Evolutionary conservation across 2,329 filamentous ascomycete genomes (phyloP), one percentile per base, ranked within the genome.

Genomic region (Xenosphaeropsis pyriputrescens): DNA sequence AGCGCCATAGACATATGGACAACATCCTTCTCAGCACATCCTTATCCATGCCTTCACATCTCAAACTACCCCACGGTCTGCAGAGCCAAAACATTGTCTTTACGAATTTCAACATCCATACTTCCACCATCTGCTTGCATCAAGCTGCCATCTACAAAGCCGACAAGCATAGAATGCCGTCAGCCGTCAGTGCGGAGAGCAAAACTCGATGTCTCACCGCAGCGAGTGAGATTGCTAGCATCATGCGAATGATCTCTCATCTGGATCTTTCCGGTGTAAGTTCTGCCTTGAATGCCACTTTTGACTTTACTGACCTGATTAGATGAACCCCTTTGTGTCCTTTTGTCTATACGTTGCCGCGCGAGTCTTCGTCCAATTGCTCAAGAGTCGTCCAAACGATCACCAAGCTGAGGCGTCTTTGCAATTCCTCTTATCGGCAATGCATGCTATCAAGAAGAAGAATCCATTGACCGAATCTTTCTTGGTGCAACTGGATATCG

Each of bases 61-160:
- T 96, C 22, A 85, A 89, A 47, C 64, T 96, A 22, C 86, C 91
- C 0, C 62, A 63, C 13, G 85, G 85, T 1, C 62, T 94, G 26
- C 63, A 67, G 13, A 81, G 88, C 50, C 72, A 86, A 3, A 96
- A 95, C 45, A 76, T 89, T 38, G 76, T 96, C 4, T 96, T 95
- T 55, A 76, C 83, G 40, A 96, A 96, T 51, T 94, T 98, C 85
- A 86, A 84, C 53, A 85, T 98, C 22, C 88, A 96, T 55, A 94
- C 91, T 0, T 93, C 88, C 1, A 86, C 85, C 2, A 96, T 98
- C 38, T 96, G 89, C 56, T 65, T 98, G n/a, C 91, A 98, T 52
- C 91, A 98, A 61, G 91, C 89, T 2, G 91, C 91, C 18, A 96
- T 98, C 15, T 95, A 89, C 68, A 96, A 95, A 56, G 86, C 88